Conservation (phyloP, 2,329 filamentous ascomycete genomes). For the Cladosporium sp. region DNA sequence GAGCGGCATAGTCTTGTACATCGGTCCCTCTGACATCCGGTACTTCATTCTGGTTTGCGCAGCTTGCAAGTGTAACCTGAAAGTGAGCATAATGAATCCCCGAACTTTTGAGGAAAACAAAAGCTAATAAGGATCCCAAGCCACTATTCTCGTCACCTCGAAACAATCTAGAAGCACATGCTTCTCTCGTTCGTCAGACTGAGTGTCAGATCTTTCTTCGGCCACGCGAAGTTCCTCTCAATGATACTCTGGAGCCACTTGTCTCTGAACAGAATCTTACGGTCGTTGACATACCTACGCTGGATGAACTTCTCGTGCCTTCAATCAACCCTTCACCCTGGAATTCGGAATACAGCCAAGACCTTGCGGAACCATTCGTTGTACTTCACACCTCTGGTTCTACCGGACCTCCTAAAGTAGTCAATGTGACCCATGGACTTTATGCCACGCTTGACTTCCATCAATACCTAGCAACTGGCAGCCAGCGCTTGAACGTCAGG, state of each 20-base stretch:
- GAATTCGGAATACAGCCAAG: not conserved
- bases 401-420: slow-evolving; percentile 28
- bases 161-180: slow-evolving; percentile 22
- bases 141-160: slow-evolving; percentile 23
- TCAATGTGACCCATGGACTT: slow-evolving; percentile 18
- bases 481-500: slow-evolving; percentile 1
- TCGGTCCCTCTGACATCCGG: slow-evolving; percentile 23
- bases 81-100: not conserved
- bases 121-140: not conserved
- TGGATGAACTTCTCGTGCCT: not conserved
- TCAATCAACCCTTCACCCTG: not conserved
- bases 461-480: slow-evolving; percentile 21
- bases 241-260: not conserved
- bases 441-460: slow-evolving; percentile 16
- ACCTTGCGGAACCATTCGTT: slow-evolving; percentile 10
- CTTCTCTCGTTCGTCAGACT: slow-evolving; percentile 18
- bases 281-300: not conserved
- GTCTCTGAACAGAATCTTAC: not conserved
- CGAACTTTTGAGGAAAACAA: not conserved
- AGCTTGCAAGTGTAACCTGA: slow-evolving; percentile 20
- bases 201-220: slow-evolving; percentile 14
- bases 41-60: slow-evolving; percentile 25
- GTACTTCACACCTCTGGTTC: slow-evolving; percentile 29
- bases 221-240: not conserved
- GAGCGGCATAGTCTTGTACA: slow-evolving; percentile 20